Percentiles rank a stretch among this genome's conserved stretches.
phyloP scores from a whole-genome alignment of 2,329 filamentous ascomycete species.

The Colletotrichum horii region DNA sequence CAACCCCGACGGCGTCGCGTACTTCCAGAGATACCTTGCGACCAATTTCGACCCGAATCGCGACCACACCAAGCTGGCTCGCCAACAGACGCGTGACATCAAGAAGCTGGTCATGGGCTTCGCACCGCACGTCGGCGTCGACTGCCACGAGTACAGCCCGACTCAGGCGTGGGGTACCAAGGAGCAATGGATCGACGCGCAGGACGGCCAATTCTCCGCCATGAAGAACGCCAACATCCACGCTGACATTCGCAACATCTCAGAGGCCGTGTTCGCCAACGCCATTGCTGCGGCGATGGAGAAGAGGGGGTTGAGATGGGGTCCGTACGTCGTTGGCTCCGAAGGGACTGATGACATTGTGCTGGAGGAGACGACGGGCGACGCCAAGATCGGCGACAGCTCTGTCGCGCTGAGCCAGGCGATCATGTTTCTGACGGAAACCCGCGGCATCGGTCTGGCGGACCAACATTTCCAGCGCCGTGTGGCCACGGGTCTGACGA shows the following conservation, averaged over 20 bases:
- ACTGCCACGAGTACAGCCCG: conserved; percentile 35
- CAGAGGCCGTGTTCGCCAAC: conserved; percentile 31
- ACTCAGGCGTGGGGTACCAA: conserved; percentile 24
- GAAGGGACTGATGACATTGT: conserved; percentile 4
- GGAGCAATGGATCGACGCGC: conserved; percentile 26
- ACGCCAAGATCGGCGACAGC: conserved; percentile 34
- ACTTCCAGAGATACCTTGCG: conserved; percentile 35
- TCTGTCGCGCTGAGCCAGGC: conserved; percentile 32
- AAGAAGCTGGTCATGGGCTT: conserved; percentile 32
- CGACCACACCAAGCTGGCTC: conserved; percentile 36
- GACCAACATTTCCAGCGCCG: conserved; percentile 35
- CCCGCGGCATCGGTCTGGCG: conserved; percentile 32
- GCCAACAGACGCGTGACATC: conserved; percentile 34
- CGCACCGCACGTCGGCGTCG: conserved; percentile 33
- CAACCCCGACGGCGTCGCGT: conserved; percentile 37
- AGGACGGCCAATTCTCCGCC: conserved; percentile 35
- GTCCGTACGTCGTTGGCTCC: conserved; percentile 30
- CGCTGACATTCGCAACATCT: conserved; percentile 29
- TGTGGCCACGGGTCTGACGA: conserved; percentile 29
- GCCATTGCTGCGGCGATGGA: conserved; percentile 33
- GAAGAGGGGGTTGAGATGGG: conserved; percentile 29
- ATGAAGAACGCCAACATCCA: conserved; percentile 40
- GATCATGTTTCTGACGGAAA: conserved; percentile 34
- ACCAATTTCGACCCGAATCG: conserved; percentile 36
- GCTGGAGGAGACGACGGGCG: conserved; percentile 31